A percentile compares a stretch with the other conserved stretches of the same genome.
phyloP scores from a whole-genome alignment of 2,329 filamentous ascomycete genomes.

The Fusarium phyllophilum region DNA sequence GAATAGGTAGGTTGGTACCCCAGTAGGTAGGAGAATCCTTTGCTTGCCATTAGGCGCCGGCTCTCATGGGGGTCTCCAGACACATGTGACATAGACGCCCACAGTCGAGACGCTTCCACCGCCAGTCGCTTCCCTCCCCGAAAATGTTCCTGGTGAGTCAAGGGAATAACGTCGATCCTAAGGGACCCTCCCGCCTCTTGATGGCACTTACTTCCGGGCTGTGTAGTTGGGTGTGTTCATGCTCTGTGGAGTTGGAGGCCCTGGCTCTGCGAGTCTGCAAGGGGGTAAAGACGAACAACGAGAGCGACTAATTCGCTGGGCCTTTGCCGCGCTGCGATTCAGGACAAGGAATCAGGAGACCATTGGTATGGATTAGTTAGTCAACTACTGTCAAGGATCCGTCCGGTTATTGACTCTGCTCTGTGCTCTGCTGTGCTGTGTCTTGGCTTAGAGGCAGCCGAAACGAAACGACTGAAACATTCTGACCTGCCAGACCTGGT shows the following conservation, averaged over 20 bases:
- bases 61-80: slow-evolving; percentile 17
- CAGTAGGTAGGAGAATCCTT: neutral
- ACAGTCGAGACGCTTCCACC: slow-evolving; percentile 38
- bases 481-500: slow-evolving; percentile 7
- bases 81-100: slow-evolving; percentile 40
- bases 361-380: slow-evolving; percentile 1
- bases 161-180: slow-evolving; percentile 26
- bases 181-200: neutral
- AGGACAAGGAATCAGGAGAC: slow-evolving; percentile 6
- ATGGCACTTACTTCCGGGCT: neutral
- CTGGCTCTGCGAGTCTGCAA: slow-evolving; percentile 3
- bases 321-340: slow-evolving; percentile 35
- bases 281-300: slow-evolving; percentile 9
- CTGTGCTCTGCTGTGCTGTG: neutral
- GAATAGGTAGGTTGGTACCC: neutral
- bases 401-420: neutral
- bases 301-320: slow-evolving; percentile 28
- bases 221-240: slow-evolving; percentile 20
- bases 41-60: slow-evolving; percentile 27
- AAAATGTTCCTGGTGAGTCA: slow-evolving; percentile 17
- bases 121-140: slow-evolving; percentile 30
- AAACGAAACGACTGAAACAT: slow-evolving; percentile 40
- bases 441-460: slow-evolving; percentile 27
- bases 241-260: slow-evolving; percentile 20
- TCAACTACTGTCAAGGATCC: slow-evolving; percentile 15